phyloP scores from a whole-genome alignment of 257 asterid species.

The Ligustrum vulgare region DNA sequence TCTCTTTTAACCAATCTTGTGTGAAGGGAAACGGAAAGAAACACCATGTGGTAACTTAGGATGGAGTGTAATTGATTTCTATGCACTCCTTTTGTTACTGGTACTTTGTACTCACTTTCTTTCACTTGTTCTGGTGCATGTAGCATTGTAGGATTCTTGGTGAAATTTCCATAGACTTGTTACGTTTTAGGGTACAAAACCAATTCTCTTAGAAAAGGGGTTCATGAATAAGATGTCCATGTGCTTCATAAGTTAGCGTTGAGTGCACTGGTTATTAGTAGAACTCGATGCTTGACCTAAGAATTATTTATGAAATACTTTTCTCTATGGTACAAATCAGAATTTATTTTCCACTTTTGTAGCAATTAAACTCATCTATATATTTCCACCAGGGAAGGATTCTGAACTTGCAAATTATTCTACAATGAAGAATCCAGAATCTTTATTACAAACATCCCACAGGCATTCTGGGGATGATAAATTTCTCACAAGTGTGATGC shows the following conservation, averaged over 20 bases:
- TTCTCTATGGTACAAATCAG: constrained; percentile 2
- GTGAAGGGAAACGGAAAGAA: background rate
- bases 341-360: background rate
- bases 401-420: constrained; percentile 29
- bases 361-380: background rate
- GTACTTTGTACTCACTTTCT: background rate
- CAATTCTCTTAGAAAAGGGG: too few species aligned
- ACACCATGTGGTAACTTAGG: background rate
- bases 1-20: background rate
- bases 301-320: background rate
- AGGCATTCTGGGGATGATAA: constrained; percentile 20
- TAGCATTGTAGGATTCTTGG: constrained; percentile 4
- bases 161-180: constrained; percentile 8
- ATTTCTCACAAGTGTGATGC: constrained; percentile 20
- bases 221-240: too few species aligned
- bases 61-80: background rate
- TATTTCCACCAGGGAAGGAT: constrained; percentile 32
- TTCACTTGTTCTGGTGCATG: constrained; percentile 14
- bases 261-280: constrained; percentile 8
- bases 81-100: background rate
- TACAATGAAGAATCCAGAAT: constrained; percentile 14
- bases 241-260: background rate
- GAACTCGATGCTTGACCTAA: constrained; percentile 15
- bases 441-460: constrained; percentile 25
- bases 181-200: background rate